These are phyloP conservation scores for Boletus insuetus DNA, from an alignment of 768 basidiomycete genomes.

Conservation along the genomic window DNA sequence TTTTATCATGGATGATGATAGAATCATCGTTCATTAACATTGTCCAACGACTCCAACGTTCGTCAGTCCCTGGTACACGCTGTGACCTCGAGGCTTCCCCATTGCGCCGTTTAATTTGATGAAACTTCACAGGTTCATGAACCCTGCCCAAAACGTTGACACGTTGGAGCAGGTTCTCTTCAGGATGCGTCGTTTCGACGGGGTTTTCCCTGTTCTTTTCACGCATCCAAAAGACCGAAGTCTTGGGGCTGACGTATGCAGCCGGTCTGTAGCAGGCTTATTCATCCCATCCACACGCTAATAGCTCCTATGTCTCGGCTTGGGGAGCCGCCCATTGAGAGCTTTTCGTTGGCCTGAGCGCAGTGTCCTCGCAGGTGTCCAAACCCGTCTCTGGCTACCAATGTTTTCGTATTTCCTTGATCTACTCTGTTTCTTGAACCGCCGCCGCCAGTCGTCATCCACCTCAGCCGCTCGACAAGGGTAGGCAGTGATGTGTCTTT, in stretches of 20 bases:
- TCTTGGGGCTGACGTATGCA: not conserved
- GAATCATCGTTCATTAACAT: too few relatives aligned
- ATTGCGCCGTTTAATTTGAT: not conserved
- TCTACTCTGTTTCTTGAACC: not conserved
- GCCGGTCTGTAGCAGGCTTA: not conserved
- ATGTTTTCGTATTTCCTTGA: not conserved
- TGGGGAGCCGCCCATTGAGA: not conserved
- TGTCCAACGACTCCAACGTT: not conserved
- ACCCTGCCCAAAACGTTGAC: not conserved
- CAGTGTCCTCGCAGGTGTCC: not conserved
- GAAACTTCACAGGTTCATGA: not conserved
- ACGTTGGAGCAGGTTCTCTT: constrained; percentile 8
- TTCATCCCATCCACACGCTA: not conserved
- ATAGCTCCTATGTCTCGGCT: not conserved
- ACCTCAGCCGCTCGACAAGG: not conserved
- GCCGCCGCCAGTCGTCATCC: not conserved
- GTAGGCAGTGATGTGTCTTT: constrained; percentile 3
- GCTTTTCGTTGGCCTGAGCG: not conserved
- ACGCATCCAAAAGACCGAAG: not conserved
- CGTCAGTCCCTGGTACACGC: not conserved
- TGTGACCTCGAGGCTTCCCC: constrained; percentile 11
- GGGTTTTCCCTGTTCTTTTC: not conserved
- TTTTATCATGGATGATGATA: too few relatives aligned
- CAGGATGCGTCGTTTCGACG: not conserved
- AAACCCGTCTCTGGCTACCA: not conserved